Evolutionary conservation across 2,329 filamentous ascomycete species (phyloP).

Genomic region (Penicillium brevicompactum): DNA sequence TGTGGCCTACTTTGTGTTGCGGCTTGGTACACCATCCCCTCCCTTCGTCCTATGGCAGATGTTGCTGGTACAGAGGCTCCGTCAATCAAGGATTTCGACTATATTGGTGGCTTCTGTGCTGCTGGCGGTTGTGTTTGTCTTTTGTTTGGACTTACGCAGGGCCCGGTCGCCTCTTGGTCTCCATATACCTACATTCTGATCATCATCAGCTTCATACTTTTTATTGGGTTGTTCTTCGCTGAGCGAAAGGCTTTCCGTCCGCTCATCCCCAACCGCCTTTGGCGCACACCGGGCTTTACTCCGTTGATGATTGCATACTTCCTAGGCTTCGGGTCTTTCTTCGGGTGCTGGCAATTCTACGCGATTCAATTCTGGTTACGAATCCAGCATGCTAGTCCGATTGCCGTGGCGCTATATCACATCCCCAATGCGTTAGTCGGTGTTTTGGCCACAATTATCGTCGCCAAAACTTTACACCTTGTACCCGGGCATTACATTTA

Average conservation of each 20-base stretch:
- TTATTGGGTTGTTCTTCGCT: slow-evolving; percentile 50
- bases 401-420: slow-evolving; percentile 48
- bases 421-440: slow-evolving; percentile 50
- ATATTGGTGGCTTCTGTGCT: slow-evolving; percentile 49
- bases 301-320: slow-evolving; percentile 49
- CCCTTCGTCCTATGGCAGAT: slow-evolving; percentile 35
- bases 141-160: slow-evolving; percentile 60
- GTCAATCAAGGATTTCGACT: slow-evolving; percentile 37
- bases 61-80: slow-evolving; percentile 30
- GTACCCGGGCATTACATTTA: slow-evolving; percentile 52
- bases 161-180: slow-evolving; percentile 52
- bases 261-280: slow-evolving; percentile 48
- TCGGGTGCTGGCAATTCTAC: slow-evolving; percentile 46
- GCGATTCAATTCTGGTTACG: slow-evolving; percentile 44
- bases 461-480: slow-evolving; percentile 49
- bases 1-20: slow-evolving; percentile 39
- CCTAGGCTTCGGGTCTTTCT: slow-evolving; percentile 49
- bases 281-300: slow-evolving; percentile 48
- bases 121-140: slow-evolving; percentile 56
- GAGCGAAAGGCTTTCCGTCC: slow-evolving; percentile 48
- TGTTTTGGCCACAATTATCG: slow-evolving; percentile 49
- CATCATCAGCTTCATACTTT: slow-evolving; percentile 50
- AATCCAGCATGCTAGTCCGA: slow-evolving; percentile 41
- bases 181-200: slow-evolving; percentile 52
- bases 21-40: slow-evolving; percentile 44